Conservation (phyloP, 1,139 yeast species). For the Debaryomyces robertsiae region DNA sequence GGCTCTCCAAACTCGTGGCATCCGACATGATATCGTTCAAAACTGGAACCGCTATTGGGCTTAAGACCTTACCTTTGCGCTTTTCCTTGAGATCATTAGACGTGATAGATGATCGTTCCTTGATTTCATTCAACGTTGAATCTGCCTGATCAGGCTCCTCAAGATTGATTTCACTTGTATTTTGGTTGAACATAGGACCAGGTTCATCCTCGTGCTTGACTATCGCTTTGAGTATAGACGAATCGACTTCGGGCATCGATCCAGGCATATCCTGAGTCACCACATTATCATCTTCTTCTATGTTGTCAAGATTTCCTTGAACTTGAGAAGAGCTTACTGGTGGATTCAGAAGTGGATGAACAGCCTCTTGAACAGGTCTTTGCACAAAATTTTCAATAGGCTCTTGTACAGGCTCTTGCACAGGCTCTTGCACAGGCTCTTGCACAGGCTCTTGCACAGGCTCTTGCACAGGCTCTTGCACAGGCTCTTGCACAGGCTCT, state of each 20-base stretch:
- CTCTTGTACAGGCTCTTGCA: too few relatives aligned
- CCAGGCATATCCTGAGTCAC: slow-evolving; percentile 1
- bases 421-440: too few relatives aligned
- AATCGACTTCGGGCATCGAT: slow-evolving; percentile 3
- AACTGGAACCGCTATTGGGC: slow-evolving; percentile 16
- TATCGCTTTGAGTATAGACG: background rate
- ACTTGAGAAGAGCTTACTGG: too few relatives aligned
- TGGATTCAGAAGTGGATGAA: too few relatives aligned
- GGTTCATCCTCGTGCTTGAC: background rate
- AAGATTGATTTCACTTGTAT: background rate
- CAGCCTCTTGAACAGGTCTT: too few relatives aligned
- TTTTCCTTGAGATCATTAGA: slow-evolving; percentile 3
- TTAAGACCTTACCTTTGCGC: slow-evolving; percentile 3
- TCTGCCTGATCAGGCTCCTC: slow-evolving; percentile 7
- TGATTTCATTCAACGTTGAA: slow-evolving; percentile 1
- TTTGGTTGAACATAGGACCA: slow-evolving; percentile 1
- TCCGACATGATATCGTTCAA: slow-evolving; percentile 18
- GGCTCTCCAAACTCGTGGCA: slow-evolving; percentile 8
- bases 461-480: too few relatives aligned
- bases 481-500: too few relatives aligned
- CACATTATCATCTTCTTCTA: too few relatives aligned
- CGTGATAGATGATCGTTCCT: slow-evolving; percentile 1
- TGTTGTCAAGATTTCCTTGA: too few relatives aligned
- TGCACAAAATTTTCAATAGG: too few relatives aligned
- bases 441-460: too few relatives aligned